Conservation (phyloP, 2,329 filamentous ascomycete species). For the Aspergillus candidus region DNA sequence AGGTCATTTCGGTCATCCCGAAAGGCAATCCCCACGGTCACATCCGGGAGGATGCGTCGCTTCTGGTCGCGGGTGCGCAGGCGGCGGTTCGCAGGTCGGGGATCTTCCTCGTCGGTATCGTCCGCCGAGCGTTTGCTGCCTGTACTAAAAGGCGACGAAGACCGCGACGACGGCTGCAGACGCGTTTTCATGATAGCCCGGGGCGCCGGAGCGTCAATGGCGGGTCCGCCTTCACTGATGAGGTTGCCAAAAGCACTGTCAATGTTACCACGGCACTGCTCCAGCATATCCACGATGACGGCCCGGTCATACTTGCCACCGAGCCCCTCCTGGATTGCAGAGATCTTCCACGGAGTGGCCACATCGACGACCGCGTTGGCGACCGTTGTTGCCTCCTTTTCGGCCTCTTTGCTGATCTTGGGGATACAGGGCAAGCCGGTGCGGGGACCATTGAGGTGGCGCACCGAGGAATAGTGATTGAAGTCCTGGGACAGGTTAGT, state of each 20-base stretch:
- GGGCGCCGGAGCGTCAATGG: conserved; percentile 17
- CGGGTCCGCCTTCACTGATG: conserved; percentile 40
- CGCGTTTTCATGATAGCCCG: conserved; percentile 26
- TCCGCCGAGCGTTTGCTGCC: conserved; percentile 39
- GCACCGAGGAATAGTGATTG: conserved; percentile 63
- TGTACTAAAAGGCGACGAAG: conserved; percentile 37
- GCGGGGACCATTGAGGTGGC: conserved; percentile 55
- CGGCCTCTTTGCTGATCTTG: conserved; percentile 8
- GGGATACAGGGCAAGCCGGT: conserved; percentile 48
- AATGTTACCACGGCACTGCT: conserved; percentile 50
- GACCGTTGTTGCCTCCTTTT: conserved; percentile 11
- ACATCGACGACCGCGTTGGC: conserved; percentile 26
- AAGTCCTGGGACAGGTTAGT: conserved; percentile 43
- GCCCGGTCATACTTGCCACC: conserved; percentile 46
- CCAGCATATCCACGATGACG: conserved; percentile 48
- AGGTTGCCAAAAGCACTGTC: conserved; percentile 49
- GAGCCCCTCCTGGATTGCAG: conserved; percentile 47
- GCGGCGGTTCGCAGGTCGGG: conserved; percentile 24
- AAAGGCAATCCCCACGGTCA: conserved; percentile 36
- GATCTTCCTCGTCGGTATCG: conserved; percentile 34
- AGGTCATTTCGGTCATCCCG: conserved; percentile 34
- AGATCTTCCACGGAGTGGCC: conserved; percentile 51
- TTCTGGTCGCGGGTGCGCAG: conserved; percentile 24
- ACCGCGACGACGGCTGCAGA: conserved; percentile 33
- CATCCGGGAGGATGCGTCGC: conserved; percentile 30